phyloP scores from a whole-genome alignment of 805 yeast genomes.

The Zygotorulaspora sp. region DNA sequence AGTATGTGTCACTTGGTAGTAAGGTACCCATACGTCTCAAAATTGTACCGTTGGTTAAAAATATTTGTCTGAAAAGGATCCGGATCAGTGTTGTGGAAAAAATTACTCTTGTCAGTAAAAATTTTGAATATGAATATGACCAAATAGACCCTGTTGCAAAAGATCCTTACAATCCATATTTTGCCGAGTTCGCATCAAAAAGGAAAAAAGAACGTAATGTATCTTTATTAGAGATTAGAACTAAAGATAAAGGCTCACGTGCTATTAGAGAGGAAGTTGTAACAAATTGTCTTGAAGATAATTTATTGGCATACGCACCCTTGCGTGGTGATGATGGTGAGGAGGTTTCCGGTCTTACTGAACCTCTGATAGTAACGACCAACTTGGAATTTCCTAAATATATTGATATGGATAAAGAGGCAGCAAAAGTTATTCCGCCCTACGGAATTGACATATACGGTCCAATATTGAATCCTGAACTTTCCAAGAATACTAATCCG shows the following conservation, averaged over 20 bases:
- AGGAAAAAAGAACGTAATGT: conserved; percentile 47
- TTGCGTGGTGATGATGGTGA: conserved; percentile 12
- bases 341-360: conserved; percentile 19
- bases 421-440: conserved; percentile 30
- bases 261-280: conserved; percentile 57
- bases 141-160: conserved; percentile 38
- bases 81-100: conserved; percentile 64
- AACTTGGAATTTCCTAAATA: conserved; percentile 29
- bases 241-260: conserved; percentile 46
- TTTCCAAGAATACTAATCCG: conserved; percentile 3
- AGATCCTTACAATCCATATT: conserved; percentile 34
- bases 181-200: conserved; percentile 30
- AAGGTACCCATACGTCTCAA: conserved; percentile 59
- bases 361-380: conserved; percentile 29
- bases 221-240: conserved; percentile 59
- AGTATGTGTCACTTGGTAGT: conserved; percentile 60
- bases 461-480: conserved; percentile 18
- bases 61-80: conserved; percentile 56
- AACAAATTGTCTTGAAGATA: conserved; percentile 52
- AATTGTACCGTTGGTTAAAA: conserved; percentile 60
- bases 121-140: conserved; percentile 50
- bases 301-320: conserved; percentile 51
- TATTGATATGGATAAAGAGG: conserved; percentile 22
- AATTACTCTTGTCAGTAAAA: conserved; percentile 57
- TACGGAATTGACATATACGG: conserved; percentile 33